These are phyloP conservation scores for Sordariomycetes sp. DNA, from an alignment of 2,329 filamentous ascomycete species.

Conservation along the genomic window DNA sequence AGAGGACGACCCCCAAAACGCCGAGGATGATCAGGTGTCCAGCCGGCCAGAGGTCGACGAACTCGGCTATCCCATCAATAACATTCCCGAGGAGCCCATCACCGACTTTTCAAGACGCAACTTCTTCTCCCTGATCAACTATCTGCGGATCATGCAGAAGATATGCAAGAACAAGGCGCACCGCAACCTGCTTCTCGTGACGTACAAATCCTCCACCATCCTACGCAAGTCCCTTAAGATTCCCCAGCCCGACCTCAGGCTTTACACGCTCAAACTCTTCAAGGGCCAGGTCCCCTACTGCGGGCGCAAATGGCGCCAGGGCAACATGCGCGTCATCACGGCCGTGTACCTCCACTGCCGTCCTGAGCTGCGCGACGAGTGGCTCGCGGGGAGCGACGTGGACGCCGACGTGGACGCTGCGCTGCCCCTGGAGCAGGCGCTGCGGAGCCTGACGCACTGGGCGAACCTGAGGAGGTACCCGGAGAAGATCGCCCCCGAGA, in stretches of 20 bases:
- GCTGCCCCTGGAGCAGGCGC: constrained; percentile 81
- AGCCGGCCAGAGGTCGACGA: constrained; percentile 66
- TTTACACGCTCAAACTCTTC: constrained; percentile 96
- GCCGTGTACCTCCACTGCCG: constrained; percentile 91
- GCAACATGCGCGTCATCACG: constrained; percentile 98
- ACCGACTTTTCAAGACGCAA: constrained; percentile 88
- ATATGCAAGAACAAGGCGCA: constrained; percentile 94
- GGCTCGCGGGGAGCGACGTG: constrained; percentile 83
- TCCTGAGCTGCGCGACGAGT: constrained; percentile 88
- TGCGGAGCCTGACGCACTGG: constrained; percentile 88
- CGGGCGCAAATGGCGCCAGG: constrained; percentile 94
- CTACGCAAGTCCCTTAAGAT: constrained; percentile 87
- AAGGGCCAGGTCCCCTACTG: constrained; percentile 98
- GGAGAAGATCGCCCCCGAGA: constrained; percentile 59
- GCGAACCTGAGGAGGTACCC: constrained; percentile 79
- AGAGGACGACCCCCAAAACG: constrained; percentile 14
- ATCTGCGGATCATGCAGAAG: constrained; percentile 93
- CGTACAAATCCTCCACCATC: constrained; percentile 91
- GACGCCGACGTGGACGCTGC: constrained; percentile 92
- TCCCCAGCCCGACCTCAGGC: constrained; percentile 74
- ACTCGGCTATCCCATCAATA: constrained; percentile 68
- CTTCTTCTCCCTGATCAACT: constrained; percentile 93
- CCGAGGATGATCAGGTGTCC: constrained; percentile 22
- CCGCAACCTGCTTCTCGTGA: constrained; percentile 84
- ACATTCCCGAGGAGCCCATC: constrained; percentile 66